Evolutionary conservation across 371 early-diverging fungal species (phyloP).

Genomic region (Sanchytrium tribonematis): DNA sequence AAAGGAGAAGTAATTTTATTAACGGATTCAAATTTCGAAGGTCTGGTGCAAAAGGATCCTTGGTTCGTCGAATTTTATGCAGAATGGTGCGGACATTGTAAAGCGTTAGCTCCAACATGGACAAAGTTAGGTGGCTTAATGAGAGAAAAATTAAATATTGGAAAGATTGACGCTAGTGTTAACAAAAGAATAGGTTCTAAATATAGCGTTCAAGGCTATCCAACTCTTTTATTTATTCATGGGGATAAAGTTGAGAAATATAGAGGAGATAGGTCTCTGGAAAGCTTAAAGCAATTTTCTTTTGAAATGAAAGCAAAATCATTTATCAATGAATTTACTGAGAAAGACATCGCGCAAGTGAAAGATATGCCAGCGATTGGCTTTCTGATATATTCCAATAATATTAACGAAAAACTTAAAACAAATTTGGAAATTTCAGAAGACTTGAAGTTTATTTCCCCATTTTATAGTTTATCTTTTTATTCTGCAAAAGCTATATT

Average conservation of each 20-base stretch:
- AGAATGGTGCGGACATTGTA: slow-evolving; percentile 1
- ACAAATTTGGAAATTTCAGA: not conserved
- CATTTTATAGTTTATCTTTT: not conserved
- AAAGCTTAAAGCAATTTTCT: not conserved
- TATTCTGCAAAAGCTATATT: not conserved
- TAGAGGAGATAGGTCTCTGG: not conserved
- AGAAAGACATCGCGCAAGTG: not conserved
- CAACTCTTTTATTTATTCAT: not conserved
- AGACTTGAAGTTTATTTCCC: not conserved
- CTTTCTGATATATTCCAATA: not conserved
- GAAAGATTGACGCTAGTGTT: not conserved
- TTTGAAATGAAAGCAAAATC: not conserved
- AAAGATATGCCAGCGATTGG: not conserved
- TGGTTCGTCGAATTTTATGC: slow-evolving; percentile 1
- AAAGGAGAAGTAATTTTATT: not conserved
- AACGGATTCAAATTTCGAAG: not conserved
- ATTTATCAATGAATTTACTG: not conserved
- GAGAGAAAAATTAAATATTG: not conserved
- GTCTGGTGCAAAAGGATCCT: not conserved
- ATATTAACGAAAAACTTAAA: not conserved
- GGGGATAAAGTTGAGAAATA: not conserved
- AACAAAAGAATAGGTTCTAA: not conserved
- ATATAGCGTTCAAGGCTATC: not conserved
- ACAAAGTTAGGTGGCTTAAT: not conserved
- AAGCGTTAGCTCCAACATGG: not conserved